Base-by-base conservation (phyloP, 2,329 filamentous ascomycete genomes). In the Neospermospora avenae region DNA sequence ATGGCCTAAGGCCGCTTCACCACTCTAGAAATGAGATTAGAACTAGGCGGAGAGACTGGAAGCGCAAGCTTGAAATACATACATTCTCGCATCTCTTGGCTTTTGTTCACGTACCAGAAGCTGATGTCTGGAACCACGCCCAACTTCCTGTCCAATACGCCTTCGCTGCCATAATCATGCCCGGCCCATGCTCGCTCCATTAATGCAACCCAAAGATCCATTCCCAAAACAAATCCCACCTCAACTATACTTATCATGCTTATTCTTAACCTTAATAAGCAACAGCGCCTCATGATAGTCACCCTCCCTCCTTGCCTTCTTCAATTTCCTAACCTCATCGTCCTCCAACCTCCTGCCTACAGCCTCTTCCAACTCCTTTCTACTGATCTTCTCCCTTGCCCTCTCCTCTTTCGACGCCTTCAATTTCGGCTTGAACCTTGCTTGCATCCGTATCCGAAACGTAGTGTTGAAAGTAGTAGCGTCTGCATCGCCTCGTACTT, bases 391-490 rank as follows among this genome's bases (percentile, higher is more conserved):
- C 69, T 93, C 87, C 67, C 83, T 82, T 0, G 90, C 89, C 77
- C 89, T 95, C 65, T 91, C 89, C 72, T 93, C 91, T 76, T 93
- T 96, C 0, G 81, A 84, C 10, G 88, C 88, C 75, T 88, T 90
- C 48, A 95, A 75, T 64, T 84, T 83, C 8, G 93, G 93, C 79
- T 97, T 97, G 78, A 96, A 98, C 54, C 90, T 82, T 22, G 93
- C 91, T 77, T 98, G 93, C 93, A 98, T 97, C 57, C 93, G 88
- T 69, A 98, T 84, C 53, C 91, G 83, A 62, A 96, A 73, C 6
- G 86, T 88, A 10, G 90, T 91, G 68, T 83, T 83, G 70, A 89
- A 90, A 4, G 80, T 82, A 54, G 86, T 84, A 8, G 78, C 76
- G 14, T 87, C 84, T 7, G 85, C 88, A 73, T 96, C 91, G 52